phyloP scores from a whole-genome alignment of 306 rosid species.

The Glycine tomentella region DNA sequence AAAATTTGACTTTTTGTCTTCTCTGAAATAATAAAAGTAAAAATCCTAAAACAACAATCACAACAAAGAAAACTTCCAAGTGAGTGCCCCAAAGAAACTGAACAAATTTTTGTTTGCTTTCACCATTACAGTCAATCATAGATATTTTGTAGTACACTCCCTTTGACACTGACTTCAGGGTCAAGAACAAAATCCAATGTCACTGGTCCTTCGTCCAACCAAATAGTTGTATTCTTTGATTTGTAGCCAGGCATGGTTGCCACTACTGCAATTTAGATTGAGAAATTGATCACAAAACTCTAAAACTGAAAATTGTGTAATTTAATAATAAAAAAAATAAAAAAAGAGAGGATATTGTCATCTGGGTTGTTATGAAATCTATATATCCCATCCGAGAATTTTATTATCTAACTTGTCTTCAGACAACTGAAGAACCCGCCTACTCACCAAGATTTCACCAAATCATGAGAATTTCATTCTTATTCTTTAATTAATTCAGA shows the following conservation, averaged over 20 bases:
- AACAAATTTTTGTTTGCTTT: constrained; percentile 49
- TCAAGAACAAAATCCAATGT: constrained; percentile 89
- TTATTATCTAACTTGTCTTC: constrained; percentile 1
- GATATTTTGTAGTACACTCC: constrained; percentile 52
- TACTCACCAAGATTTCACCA: constrained; percentile 18
- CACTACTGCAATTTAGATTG: constrained; percentile 63
- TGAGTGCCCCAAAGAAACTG: constrained; percentile 60
- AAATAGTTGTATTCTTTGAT: constrained; percentile 75
- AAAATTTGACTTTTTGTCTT: constrained; percentile 54
- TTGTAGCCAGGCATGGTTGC: constrained; percentile 78
- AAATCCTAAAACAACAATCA: constrained; percentile 64
- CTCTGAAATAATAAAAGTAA: constrained; percentile 64
- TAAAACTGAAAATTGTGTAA: neutral
- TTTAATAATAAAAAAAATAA: neutral
- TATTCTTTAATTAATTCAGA: constrained; percentile 12
- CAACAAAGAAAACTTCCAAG: constrained; percentile 60
- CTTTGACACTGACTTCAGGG: constrained; percentile 57
- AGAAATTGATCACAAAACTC: constrained; percentile 38
- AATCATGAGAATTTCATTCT: constrained; percentile 2
- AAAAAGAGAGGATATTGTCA: neutral
- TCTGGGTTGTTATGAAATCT: neutral
- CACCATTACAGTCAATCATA: constrained; percentile 60
- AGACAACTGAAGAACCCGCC: constrained; percentile 13
- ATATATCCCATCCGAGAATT: constrained; percentile 24
- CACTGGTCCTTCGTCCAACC: constrained; percentile 73